These are phyloP conservation scores for Claviceps sp. DNA, from an alignment of 2,329 filamentous ascomycete species.

Conservation along the genomic window DNA sequence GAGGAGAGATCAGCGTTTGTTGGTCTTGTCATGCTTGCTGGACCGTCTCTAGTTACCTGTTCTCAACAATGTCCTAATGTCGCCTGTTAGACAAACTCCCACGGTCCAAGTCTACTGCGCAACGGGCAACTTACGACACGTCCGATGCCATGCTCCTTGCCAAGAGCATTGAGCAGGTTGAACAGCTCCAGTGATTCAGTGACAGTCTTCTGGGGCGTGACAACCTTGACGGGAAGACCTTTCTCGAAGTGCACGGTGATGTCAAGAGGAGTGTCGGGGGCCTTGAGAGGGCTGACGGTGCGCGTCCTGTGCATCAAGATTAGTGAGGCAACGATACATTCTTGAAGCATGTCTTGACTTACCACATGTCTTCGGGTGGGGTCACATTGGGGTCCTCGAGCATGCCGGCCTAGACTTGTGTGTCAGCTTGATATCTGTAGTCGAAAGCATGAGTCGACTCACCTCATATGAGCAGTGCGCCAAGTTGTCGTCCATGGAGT, in stretches of 20 bases:
- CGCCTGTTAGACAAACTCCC: background rate
- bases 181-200: conserved; percentile 1
- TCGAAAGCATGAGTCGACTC: background rate
- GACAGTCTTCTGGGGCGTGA: background rate
- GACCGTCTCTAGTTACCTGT: background rate
- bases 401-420: conserved; percentile 1
- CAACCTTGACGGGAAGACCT: conserved; percentile 1
- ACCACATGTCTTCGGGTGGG: background rate
- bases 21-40: background rate
- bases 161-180: background rate
- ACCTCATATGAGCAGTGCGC: conserved; percentile 3
- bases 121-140: background rate
- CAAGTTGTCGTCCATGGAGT: conserved; percentile 5
- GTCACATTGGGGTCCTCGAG: conserved; percentile 1
- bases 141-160: background rate
- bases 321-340: background rate
- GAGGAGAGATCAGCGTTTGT: background rate
- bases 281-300: conserved; percentile 1
- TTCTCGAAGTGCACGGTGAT: conserved; percentile 1
- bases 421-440: background rate
- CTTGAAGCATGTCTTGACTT: background rate
- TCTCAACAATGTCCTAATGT: conserved; percentile 1
- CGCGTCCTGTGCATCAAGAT: background rate
- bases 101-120: too few relatives aligned
- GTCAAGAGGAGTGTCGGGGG: background rate